Percentiles rank a stretch among this genome's conserved stretches.
Conservation (phyloP, 1,284 basidiomycete genomes). For the Lentinula novae-zelandiae region DNA sequence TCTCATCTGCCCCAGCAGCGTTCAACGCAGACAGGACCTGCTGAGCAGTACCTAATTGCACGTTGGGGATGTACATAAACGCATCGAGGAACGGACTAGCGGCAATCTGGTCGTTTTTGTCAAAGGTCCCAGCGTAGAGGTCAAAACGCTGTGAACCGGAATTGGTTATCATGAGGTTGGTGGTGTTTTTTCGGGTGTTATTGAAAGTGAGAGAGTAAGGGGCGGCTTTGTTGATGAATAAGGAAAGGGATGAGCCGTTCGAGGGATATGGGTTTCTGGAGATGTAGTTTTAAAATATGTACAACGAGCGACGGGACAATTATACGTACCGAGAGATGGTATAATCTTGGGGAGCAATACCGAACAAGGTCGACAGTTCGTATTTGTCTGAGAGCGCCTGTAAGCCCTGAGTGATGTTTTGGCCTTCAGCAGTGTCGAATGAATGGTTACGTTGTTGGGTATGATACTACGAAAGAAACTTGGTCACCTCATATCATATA, state of each 20-base stretch:
- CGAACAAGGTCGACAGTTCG: constrained; percentile 53
- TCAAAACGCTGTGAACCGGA: constrained; percentile 79
- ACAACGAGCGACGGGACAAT: background rate
- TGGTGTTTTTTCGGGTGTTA: constrained; percentile 53
- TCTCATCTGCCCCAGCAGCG: constrained; percentile 34
- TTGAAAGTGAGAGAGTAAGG: constrained; percentile 55
- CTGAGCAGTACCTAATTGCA: constrained; percentile 45
- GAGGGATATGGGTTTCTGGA: constrained; percentile 61
- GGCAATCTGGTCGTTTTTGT: constrained; percentile 76
- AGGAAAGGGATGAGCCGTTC: constrained; percentile 54
- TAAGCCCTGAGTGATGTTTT: constrained; percentile 52
- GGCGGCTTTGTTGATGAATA: constrained; percentile 33
- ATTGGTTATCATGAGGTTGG: constrained; percentile 64
- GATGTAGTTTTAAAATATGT: background rate
- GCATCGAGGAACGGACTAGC: constrained; percentile 62
- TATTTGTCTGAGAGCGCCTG: constrained; percentile 48
- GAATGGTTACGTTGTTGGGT: constrained; percentile 36
- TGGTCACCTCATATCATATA: background rate
- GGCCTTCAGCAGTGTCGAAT: constrained; percentile 57
- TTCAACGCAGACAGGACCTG: constrained; percentile 55
- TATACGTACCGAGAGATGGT: constrained; percentile 51
- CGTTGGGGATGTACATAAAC: constrained; percentile 56
- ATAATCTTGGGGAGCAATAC: constrained; percentile 72
- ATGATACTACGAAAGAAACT: constrained; percentile 48
- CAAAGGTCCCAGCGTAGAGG: constrained; percentile 66